A percentile compares a stretch with the other conserved stretches of the same genome.
These are phyloP conservation scores for Geotrichum ghanense DNA, from an alignment of 805 yeast species.

Conservation along the genomic window DNA sequence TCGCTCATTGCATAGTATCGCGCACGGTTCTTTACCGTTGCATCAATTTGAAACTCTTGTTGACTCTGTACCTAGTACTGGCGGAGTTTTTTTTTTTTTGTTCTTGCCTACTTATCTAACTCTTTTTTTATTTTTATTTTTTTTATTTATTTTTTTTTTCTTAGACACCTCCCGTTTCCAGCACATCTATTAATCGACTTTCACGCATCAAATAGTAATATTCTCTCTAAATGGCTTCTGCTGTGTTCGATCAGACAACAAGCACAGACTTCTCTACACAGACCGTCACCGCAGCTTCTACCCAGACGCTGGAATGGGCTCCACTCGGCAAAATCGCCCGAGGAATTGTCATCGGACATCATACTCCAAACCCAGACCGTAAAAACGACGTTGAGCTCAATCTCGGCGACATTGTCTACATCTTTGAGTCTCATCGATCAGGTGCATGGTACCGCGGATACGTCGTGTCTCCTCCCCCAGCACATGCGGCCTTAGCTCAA, in stretches of 20 bases:
- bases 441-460: constrained; percentile 76
- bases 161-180: background rate
- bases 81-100: too few species aligned
- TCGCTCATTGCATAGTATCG: too few species aligned
- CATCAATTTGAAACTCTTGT: too few species aligned
- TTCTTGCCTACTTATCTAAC: too few species aligned
- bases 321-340: constrained; percentile 32
- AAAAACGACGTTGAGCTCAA: constrained; percentile 21
- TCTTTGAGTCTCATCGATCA: constrained; percentile 48
- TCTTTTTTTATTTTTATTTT: background rate
- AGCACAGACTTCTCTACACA: too few species aligned
- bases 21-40: too few species aligned
- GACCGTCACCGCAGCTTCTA: too few species aligned
- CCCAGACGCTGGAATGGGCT: constrained; percentile 27
- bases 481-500: constrained; percentile 17
- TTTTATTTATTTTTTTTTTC: background rate
- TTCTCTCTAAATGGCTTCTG: background rate
- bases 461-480: constrained; percentile 44
- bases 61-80: too few species aligned
- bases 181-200: background rate
- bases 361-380: constrained; percentile 3
- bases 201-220: background rate
- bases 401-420: constrained; percentile 62
- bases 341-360: constrained; percentile 24
- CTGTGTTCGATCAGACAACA: too few species aligned